Conservation (phyloP, 1,284 basidiomycete genomes). For the Fomitopsis pinicola region DNA sequence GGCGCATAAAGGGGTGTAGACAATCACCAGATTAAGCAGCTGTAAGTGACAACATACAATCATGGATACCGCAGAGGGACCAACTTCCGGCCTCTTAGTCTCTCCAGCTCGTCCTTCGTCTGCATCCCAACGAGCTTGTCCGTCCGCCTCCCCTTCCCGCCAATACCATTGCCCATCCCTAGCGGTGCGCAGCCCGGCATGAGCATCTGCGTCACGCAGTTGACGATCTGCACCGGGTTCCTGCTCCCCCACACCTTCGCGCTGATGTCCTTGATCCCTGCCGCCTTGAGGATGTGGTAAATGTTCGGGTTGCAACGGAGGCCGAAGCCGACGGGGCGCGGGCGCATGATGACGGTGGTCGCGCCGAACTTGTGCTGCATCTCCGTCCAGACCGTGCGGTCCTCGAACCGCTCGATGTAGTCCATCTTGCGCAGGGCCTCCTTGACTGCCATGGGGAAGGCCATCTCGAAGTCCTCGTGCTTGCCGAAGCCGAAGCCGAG, state of each 20-base stretch:
- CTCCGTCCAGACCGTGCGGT: constrained; percentile 88
- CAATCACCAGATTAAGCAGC: background rate
- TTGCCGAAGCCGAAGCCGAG: constrained; percentile 91
- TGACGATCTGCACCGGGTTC: constrained; percentile 67
- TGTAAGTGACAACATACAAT: background rate
- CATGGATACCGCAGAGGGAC: background rate
- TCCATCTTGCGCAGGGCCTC: constrained; percentile 87
- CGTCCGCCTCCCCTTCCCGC: constrained; percentile 62
- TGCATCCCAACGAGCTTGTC: constrained; percentile 67
- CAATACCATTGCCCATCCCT: constrained; percentile 73
- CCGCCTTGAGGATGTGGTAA: constrained; percentile 86
- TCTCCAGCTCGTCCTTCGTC: constrained; percentile 61
- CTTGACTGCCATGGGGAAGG: constrained; percentile 64
- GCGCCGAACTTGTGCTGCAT: constrained; percentile 83
- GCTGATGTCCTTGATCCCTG: constrained; percentile 91
- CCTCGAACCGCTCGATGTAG: constrained; percentile 84
- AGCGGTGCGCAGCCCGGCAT: constrained; percentile 72
- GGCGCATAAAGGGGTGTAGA: background rate
- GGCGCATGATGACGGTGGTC: constrained; percentile 82
- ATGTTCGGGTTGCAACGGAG: constrained; percentile 87
- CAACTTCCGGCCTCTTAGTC: constrained; percentile 58
- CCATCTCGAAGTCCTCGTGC: constrained; percentile 46
- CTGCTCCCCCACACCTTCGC: constrained; percentile 93
- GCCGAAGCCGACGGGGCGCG: constrained; percentile 92
- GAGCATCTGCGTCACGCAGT: constrained; percentile 60